Percentiles rank a stretch among this genome's conserved stretches.
Evolutionary conservation across 768 basidiomycete species (phyloP).

Genomic region (Albatrellus ellisii): DNA sequence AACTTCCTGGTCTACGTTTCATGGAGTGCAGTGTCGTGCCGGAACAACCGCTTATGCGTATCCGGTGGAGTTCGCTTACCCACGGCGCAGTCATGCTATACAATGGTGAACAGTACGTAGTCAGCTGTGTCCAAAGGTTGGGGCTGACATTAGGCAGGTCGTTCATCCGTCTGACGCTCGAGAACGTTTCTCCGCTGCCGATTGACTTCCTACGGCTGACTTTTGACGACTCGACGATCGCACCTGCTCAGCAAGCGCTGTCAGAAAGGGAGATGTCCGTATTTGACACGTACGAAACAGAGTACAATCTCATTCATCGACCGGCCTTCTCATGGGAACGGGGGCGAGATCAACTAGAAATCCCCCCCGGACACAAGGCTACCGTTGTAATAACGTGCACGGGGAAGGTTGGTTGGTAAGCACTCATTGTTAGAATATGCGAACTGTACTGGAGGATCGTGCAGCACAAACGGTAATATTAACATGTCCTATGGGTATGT

Average conservation of each 20-base stretch:
- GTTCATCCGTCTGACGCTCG: constrained; percentile 71
- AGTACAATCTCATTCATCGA: constrained; percentile 61
- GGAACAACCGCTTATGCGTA: constrained; percentile 77
- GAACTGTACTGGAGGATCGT: constrained; percentile 1
- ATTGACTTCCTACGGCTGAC: constrained; percentile 78
- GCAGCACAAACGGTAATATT: constrained; percentile 64
- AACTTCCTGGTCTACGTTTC: constrained; percentile 31
- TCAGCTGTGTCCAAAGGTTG: neutral
- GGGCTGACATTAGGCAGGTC: constrained; percentile 37
- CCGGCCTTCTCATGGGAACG: constrained; percentile 72
- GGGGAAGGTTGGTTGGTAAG: constrained; percentile 90
- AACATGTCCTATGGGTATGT: constrained; percentile 76
- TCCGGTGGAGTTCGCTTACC: constrained; percentile 79
- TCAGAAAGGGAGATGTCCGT: constrained; percentile 71
- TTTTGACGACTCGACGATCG: constrained; percentile 86
- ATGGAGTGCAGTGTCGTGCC: constrained; percentile 76
- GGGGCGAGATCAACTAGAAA: constrained; percentile 32
- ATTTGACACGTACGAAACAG: constrained; percentile 84
- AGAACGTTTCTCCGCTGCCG: constrained; percentile 75
- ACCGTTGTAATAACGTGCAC: constrained; percentile 61
- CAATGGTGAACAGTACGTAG: constrained; percentile 74
- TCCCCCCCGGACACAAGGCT: constrained; percentile 58
- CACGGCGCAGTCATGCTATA: constrained; percentile 94
- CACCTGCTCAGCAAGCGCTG: constrained; percentile 60
- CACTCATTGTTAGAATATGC: constrained; percentile 7